Evolutionary conservation across 2,329 filamentous ascomycete genomes (phyloP).

Genomic region (Cryphonectria japonica): DNA sequence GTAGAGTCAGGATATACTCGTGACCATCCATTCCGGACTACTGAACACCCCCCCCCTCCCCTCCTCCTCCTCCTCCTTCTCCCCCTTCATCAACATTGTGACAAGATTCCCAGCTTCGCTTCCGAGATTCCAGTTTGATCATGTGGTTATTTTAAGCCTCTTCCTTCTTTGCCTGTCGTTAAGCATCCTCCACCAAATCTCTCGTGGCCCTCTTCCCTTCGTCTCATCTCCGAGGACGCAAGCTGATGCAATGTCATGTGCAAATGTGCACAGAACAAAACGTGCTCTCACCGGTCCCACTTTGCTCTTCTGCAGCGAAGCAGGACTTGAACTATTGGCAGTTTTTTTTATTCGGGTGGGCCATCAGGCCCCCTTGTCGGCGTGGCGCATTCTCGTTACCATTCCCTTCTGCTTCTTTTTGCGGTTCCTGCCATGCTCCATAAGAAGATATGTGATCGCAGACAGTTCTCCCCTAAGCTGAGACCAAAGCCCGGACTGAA

Average conservation of each 20-base stretch:
- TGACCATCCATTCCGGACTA: not conserved
- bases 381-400: slow-evolving; percentile 1
- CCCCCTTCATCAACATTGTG: not conserved
- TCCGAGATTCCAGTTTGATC: not conserved
- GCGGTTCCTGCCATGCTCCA: not conserved
- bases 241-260: not conserved
- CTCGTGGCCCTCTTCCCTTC: not conserved
- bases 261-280: not conserved
- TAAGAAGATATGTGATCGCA: not conserved
- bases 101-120: no score
- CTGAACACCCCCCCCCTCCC: not conserved
- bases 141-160: not conserved
- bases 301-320: not conserved
- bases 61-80: not conserved
- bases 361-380: not conserved
- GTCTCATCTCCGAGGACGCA: not conserved
- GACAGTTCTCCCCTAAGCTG: not conserved
- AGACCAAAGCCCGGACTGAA: slow-evolving; percentile 7
- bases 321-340: not conserved
- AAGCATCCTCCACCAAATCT: not conserved
- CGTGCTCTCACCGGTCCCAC: not conserved
- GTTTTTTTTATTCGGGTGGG: not conserved
- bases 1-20: not conserved
- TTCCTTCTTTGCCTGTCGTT: not conserved
- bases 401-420: not conserved